These are phyloP conservation scores for Pseudoneurospora amorphoporcata DNA, from an alignment of 495 filamentous ascomycete genomes.

Conservation along the genomic window DNA sequence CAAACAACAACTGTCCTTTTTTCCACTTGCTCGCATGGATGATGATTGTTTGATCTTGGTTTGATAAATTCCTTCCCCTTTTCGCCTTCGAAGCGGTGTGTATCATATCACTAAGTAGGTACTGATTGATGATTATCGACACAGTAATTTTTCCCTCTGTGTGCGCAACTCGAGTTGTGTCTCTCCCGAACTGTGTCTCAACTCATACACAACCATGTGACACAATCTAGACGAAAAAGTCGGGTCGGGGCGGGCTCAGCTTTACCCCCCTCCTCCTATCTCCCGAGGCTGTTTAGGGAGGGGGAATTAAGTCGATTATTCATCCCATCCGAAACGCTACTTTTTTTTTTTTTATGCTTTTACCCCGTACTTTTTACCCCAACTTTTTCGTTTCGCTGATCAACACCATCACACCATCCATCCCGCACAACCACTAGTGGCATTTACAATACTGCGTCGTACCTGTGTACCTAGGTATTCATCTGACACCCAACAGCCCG, in stretches of 20 bases:
- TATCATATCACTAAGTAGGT: not conserved
- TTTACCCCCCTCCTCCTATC: not conserved
- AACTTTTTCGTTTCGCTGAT: not conserved
- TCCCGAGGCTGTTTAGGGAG: not conserved
- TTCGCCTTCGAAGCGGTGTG: not conserved
- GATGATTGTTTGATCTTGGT: too few species aligned
- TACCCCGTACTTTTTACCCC: not conserved
- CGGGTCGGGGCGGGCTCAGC: not conserved
- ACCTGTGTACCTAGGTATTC: not conserved
- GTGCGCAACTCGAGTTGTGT: not conserved
- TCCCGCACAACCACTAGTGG: not conserved
- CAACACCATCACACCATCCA: not conserved
- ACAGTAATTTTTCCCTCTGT: not conserved
- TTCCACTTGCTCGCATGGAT: not conserved
- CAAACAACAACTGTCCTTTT: not conserved
- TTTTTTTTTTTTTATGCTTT: not conserved
- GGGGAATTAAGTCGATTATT: not conserved
- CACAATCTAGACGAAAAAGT: not conserved
- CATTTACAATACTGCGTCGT: not conserved
- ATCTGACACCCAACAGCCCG: not conserved
- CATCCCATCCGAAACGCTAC: not conserved
- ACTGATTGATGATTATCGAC: not conserved
- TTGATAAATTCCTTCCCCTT: not conserved
- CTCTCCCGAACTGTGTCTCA: not conserved
- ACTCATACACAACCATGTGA: not conserved